These are phyloP conservation scores for Iodosphaeria phyllophila DNA, from an alignment of 2,329 filamentous ascomycete species.

Conservation along the genomic window DNA sequence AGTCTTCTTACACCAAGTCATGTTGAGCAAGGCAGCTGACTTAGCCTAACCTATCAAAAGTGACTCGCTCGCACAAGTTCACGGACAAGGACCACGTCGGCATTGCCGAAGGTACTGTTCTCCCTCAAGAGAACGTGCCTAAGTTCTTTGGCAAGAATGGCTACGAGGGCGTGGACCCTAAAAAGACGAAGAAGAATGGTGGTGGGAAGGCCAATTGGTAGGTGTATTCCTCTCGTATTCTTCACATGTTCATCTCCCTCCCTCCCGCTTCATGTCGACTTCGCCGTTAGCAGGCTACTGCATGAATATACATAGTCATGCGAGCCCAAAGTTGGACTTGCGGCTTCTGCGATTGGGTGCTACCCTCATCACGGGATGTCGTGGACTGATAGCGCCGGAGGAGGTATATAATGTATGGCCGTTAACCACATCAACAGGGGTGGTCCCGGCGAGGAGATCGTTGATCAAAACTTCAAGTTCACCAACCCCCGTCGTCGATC, in stretches of 20 bases:
- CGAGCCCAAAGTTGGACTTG: too few relatives aligned
- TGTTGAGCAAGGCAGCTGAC: too few relatives aligned
- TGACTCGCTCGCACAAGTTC: constrained; percentile 95
- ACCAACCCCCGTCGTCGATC: constrained; percentile 77
- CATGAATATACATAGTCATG: neutral
- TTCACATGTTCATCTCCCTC: constrained; percentile 1
- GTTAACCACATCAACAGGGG: constrained; percentile 41
- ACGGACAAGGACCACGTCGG: constrained; percentile 83
- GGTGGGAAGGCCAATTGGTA: constrained; percentile 90
- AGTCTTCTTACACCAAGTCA: too few relatives aligned
- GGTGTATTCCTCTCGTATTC: too few relatives aligned
- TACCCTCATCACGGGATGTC: too few relatives aligned
- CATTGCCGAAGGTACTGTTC: constrained; percentile 54
- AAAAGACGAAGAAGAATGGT: constrained; percentile 94
- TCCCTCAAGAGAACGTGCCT: constrained; percentile 56
- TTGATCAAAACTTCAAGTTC: constrained; percentile 70
- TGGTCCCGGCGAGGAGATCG: constrained; percentile 60
- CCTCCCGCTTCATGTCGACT: neutral
- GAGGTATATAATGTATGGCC: neutral
- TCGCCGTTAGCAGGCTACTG: neutral
- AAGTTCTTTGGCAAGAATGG: constrained; percentile 88
- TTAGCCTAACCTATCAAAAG: too few relatives aligned
- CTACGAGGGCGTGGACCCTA: constrained; percentile 63
- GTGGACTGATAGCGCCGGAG: too few relatives aligned
- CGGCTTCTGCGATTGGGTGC: too few relatives aligned